Base-by-base conservation (phyloP, 257 asterid species). In the Thymus mandschuricus region DNA sequence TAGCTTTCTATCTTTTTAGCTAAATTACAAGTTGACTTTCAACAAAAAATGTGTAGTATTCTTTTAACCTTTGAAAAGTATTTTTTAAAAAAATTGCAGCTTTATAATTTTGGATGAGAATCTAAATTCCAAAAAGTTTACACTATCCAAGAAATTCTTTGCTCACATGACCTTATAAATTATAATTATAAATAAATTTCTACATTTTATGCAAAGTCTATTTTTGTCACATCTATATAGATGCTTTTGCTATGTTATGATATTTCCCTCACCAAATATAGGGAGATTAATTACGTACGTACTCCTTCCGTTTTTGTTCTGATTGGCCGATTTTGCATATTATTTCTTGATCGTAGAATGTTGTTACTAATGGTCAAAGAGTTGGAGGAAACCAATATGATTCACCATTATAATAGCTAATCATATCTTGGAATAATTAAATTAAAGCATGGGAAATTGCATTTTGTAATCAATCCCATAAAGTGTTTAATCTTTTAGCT, bases 1-100 rank as follows among this genome's bases (percentile, higher is more conserved):
- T 1, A 31, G 12, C n/a, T 5, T 12, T 72, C 2, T 30, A 33
- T 59, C 30, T 45, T 64, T 64, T 13, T 31, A 69, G 79, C 69
- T 77, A 74, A 67, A 60, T 43, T 67, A 57, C 73, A 78, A 65
- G 81, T 61, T 71, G 83, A 78, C 86, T 75, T 75, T 81, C 62
- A 63, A 28, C 4, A 8, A 21, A 50, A 70, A 75, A 10, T 60
- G 45, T 29, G 65, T 44, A 13, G 2, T 3, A 38, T 27, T 13
- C 40, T 50, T 46, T 77, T 48, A 9, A 60, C 10, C 50, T 41
- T 62, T 56, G 35, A 66, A 72, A 73, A 59, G 71, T 63, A 60
- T 71, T 21, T 6, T 4, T 69, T 66, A 54, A 31, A 79, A 45
- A 40, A 33, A 60, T 58, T 75, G 76, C 86, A 78, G 86, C 83